These are phyloP conservation scores for Yarrowia sp. DNA, from an alignment of 805 yeast genomes.

Conservation along the genomic window DNA sequence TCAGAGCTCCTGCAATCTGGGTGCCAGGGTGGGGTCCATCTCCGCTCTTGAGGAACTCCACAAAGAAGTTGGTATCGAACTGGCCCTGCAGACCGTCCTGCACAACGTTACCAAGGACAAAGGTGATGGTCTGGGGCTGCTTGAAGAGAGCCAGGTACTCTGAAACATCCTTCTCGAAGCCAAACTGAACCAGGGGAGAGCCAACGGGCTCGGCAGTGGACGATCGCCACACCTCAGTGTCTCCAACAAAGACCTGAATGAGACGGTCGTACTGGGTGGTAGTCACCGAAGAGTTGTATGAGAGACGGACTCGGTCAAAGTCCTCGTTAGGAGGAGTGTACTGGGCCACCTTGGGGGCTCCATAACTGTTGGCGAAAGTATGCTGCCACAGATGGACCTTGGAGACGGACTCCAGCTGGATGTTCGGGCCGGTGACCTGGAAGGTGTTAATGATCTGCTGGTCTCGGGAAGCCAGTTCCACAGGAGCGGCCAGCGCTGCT, in stretches of 20 bases:
- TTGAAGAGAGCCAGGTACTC: conserved; percentile 52
- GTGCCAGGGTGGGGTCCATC: conserved; percentile 35
- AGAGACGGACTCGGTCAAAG: conserved; percentile 42
- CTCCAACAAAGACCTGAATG: conserved; percentile 43
- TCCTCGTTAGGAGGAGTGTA: conserved; percentile 38
- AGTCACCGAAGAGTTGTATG: conserved; percentile 36
- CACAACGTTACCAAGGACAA: conserved; percentile 62
- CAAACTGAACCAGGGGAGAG: conserved; percentile 37
- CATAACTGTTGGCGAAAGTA: conserved; percentile 40
- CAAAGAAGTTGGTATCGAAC: conserved; percentile 53
- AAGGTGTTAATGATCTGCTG: conserved; percentile 21
- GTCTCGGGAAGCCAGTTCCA: conserved; percentile 7
- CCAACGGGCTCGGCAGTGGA: conserved; percentile 75
- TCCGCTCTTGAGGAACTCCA: conserved; percentile 47
- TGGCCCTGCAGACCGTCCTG: conserved; percentile 57
- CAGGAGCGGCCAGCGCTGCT: conserved; percentile 22
- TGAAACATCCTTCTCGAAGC: conserved; percentile 65
- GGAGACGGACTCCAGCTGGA: not conserved
- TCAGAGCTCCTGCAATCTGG: not conserved
- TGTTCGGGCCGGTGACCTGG: conserved; percentile 16
- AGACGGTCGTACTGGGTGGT: conserved; percentile 44
- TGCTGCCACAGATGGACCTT: conserved; percentile 11
- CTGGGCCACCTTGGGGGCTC: conserved; percentile 36
- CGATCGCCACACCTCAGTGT: conserved; percentile 75
- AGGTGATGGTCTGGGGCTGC: conserved; percentile 42